Percentiles rank a stretch among this genome's conserved stretches.
These are phyloP conservation scores for Eucalyptus sideroxylon DNA, from an alignment of 345 rosid genomes.

Conservation along the genomic window DNA sequence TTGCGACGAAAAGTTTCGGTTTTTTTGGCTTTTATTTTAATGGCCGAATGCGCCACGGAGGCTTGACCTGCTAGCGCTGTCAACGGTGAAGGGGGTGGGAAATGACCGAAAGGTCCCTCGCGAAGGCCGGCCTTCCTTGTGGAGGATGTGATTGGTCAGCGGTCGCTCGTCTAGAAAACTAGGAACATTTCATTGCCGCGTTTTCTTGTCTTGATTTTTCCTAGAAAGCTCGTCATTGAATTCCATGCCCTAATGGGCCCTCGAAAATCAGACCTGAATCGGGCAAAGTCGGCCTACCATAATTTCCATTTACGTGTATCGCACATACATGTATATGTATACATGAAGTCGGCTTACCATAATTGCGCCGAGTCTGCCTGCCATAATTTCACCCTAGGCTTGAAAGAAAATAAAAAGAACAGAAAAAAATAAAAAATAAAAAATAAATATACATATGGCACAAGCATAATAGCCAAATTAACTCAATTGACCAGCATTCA, in stretches of 20 bases:
- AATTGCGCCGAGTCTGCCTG: rapidly evolving
- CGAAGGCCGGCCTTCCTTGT: background rate
- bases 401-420: no score
- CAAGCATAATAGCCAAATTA: rapidly evolving
- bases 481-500: no score
- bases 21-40: no score
- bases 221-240: background rate
- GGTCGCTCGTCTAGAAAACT: background rate
- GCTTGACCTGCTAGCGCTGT: background rate
- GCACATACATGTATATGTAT: no score
- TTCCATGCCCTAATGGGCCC: background rate
- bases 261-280: background rate
- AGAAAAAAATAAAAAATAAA: no score
- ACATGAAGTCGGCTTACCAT: no score
- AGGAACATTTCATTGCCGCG: background rate
- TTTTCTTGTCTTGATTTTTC: background rate
- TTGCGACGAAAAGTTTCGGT: background rate
- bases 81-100: background rate
- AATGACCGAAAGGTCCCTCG: background rate
- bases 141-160: background rate
- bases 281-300: background rate
- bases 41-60: background rate
- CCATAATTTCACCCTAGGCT: rapidly evolving
- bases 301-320: background rate
- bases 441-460: no score